Percentiles rank a stretch among this genome's conserved stretches.
Evolutionary conservation across 306 rosid species (phyloP).

Genomic region (Cicer chorassanicum): DNA sequence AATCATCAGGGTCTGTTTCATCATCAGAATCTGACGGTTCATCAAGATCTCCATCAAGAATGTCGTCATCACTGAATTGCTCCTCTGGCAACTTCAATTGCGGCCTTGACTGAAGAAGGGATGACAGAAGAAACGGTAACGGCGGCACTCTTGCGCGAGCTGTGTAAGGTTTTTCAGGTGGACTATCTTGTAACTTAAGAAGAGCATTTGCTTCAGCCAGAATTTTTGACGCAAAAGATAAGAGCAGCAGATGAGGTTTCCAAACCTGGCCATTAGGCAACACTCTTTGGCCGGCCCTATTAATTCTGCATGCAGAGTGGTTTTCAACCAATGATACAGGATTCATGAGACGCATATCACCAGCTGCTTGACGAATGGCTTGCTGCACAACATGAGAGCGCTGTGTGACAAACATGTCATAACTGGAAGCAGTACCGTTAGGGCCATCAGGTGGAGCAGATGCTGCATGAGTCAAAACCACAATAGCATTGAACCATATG

Average conservation of each 20-base stretch:
- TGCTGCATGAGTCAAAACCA: slow-evolving; percentile 94
- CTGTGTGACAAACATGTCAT: slow-evolving; percentile 94
- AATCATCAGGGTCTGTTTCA: slow-evolving; percentile 75
- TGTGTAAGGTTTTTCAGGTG: slow-evolving; percentile 78
- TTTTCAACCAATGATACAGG: slow-evolving; percentile 96
- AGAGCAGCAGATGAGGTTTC: slow-evolving; percentile 91
- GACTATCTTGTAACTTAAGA: slow-evolving; percentile 89
- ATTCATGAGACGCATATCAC: slow-evolving; percentile 97
- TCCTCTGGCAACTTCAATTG: slow-evolving; percentile 87
- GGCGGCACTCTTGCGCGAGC: slow-evolving; percentile 80
- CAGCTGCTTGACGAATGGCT: slow-evolving; percentile 99
- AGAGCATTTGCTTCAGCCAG: slow-evolving; percentile 95
- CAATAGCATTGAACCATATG: slow-evolving; percentile 99
- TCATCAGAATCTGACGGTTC: slow-evolving; percentile 92
- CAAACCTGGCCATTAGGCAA: slow-evolving; percentile 99
- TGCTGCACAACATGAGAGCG: slow-evolving; percentile 98
- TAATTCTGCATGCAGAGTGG: slow-evolving; percentile 92
- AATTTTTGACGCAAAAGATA: slow-evolving; percentile 95
- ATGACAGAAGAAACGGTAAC: slow-evolving; percentile 83
- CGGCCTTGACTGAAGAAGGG: slow-evolving; percentile 91
- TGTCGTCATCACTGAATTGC: slow-evolving; percentile 81
- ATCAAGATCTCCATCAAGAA: slow-evolving; percentile 71
- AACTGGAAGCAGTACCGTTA: slow-evolving; percentile 87
- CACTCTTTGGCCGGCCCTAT: slow-evolving; percentile 95
- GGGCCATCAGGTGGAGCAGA: slow-evolving; percentile 99